Base-by-base conservation (phyloP, 2,329 filamentous ascomycete species). In the Coniochaeta sp. region DNA sequence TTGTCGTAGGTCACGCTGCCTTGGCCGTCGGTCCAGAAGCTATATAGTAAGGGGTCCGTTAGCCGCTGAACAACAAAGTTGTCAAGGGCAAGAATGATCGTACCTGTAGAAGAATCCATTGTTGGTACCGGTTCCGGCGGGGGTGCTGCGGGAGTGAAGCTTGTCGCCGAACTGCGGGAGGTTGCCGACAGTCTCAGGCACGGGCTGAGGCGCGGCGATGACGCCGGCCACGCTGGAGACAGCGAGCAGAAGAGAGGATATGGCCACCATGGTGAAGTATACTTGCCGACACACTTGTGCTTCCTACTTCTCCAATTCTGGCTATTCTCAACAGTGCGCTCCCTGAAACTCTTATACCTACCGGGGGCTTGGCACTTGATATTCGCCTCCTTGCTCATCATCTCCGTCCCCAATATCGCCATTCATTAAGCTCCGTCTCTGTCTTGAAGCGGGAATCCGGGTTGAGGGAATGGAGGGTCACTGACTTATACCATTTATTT, bases 1-100 rank as follows among this genome's bases (percentile, higher is more conserved):
- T 78, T 78, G 51, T 59, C 72, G 62, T 77, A 77, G 28, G 54
- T 61, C 5, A 70, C 66, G 18, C 54, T 55, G 28, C 62, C 66
- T 47, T 58, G 62, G 3, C 65, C 65, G 32, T 70, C 65, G 48
- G 66, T 69, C 67, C 67, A 70, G 59, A 65, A 71, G 20, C 60
- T 65, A 35, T 70, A 71, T 55, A 64, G 71, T 53, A 64, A 70
- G 38, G 12, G 27, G 27, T 6, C 27, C 6, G 27, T 30, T 30
- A 30, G 27, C 18, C n/a, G n/a, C n/a, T n/a, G n/a, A n/a, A n/a
- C n/a, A n/a, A n/a, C n/a, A n/a, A n/a, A n/a, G n/a, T n/a, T n/a
- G n/a, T n/a, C n/a, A n/a, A n/a, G n/a, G n/a, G n/a, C n/a, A n/a
- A n/a, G n/a, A n/a, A n/a, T n/a, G n/a, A n/a, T n/a, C n/a, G n/a